Base-by-base conservation (phyloP, 2,329 filamentous ascomycete species). In the Hypoxylon sp. region DNA sequence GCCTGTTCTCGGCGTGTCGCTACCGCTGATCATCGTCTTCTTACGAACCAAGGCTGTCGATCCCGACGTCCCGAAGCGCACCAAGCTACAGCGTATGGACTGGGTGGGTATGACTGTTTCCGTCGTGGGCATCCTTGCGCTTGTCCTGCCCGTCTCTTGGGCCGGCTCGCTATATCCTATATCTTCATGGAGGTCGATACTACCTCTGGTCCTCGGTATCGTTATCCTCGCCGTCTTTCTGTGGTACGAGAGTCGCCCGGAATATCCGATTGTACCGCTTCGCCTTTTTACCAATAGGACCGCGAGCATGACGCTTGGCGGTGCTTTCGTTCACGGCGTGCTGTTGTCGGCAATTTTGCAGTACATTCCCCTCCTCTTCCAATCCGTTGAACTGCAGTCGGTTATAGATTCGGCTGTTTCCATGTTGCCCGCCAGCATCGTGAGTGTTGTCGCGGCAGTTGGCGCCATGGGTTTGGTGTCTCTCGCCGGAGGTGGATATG, bases 151-250 rank as follows among this genome's bases (percentile, higher is more conserved):
- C 9, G 22, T 71, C 1, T 61, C 45, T 16, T 71, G 65, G 67
- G 90, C 88, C 8, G 89, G 88, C 36, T 82, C 90, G 7, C 85
- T 89, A 78, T 91, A 90, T 72, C 72, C 82, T 0, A 92, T 89
- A 90, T 74, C 78, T 45, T 87, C 83, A 2, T 90, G 85, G 82
- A 81, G 82, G 1, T 89, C 87, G 0, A 78, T 92, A 1, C 81
- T 89, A 0, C 89, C 89, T 0, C 76, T 92, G n/a, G 72, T 87
- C 2, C 38, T 91, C 7, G 88, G 89, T 1, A 72, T 78, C 0
- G 74, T 78, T 0, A 83, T 85, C 1, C 74, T 91, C 2, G 69
- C 83, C 2, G 78, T 71, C 5, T 89, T 89, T 70, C 78, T 81
- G 8, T 76, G 84, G 22, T 90, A 85, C 70, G 87, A 91, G 74